Conservation (phyloP, 2,329 filamentous ascomycete genomes). For the Paraconiothyrium brasiliense region DNA sequence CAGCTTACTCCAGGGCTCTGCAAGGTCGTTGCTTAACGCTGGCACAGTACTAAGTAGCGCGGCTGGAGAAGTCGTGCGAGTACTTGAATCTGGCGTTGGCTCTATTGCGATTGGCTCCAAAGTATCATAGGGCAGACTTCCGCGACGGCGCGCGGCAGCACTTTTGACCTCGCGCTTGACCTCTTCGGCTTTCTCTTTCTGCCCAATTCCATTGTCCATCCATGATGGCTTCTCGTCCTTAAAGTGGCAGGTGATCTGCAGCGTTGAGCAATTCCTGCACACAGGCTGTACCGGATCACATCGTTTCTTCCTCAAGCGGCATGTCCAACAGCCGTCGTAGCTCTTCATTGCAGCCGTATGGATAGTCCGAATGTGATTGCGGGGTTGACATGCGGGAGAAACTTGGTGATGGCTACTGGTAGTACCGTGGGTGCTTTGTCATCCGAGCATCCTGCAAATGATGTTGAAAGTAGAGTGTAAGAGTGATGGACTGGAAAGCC, state of each 20-base stretch:
- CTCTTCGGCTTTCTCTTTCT: constrained; percentile 16
- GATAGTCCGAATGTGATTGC: constrained; percentile 3
- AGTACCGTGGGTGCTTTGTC: background rate
- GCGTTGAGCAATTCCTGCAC: constrained; percentile 61
- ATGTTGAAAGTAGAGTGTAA: too few species aligned
- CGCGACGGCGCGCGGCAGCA: constrained; percentile 13
- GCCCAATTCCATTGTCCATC: constrained; percentile 15
- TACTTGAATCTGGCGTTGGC: constrained; percentile 4
- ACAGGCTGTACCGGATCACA: constrained; percentile 65
- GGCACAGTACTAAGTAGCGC: constrained; percentile 10
- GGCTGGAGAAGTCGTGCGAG: constrained; percentile 1
- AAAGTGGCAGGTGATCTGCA: constrained; percentile 58
- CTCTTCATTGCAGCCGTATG: constrained; percentile 15
- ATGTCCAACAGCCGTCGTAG: constrained; percentile 20
- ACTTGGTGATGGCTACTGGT: background rate
- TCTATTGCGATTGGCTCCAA: constrained; percentile 15
- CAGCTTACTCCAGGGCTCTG: constrained; percentile 8
- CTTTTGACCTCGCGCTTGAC: constrained; percentile 23
- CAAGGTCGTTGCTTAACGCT: constrained; percentile 13
- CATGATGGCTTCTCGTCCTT: constrained; percentile 12
- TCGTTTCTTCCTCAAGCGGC: constrained; percentile 37
- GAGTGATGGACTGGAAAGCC: too few species aligned
- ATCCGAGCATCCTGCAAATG: background rate
- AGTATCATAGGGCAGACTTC: constrained; percentile 6
- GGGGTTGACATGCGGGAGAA: background rate